These are phyloP conservation scores for Schizophyllum commune DNA, from an alignment of 1,284 basidiomycete genomes.

Conservation along the genomic window DNA sequence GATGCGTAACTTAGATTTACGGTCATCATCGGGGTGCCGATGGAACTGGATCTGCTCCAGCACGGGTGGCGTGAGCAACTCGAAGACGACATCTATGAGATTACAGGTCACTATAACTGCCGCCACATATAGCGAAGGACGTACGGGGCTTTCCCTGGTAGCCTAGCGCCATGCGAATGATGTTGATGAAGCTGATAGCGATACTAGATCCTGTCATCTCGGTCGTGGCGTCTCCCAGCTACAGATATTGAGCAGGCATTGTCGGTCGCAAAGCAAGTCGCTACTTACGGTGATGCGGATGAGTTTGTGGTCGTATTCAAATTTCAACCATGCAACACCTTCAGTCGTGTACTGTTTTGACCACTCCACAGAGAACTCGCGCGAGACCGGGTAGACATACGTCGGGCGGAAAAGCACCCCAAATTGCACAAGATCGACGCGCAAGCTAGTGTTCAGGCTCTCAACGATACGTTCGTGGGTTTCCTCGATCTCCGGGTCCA, in stretches of 20 bases:
- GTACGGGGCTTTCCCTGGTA: slow-evolving; percentile 40
- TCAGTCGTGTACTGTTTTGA: slow-evolving; percentile 31
- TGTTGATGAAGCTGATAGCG: slow-evolving; percentile 47
- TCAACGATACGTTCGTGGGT: slow-evolving; percentile 38
- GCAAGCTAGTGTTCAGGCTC: slow-evolving; percentile 37
- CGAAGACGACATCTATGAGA: slow-evolving; percentile 55
- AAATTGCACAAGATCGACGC: slow-evolving; percentile 54
- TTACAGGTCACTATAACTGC: slow-evolving; percentile 23
- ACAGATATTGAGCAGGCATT: slow-evolving; percentile 3
- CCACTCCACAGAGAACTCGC: slow-evolving; percentile 63
- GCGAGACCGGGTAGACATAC: slow-evolving; percentile 21
- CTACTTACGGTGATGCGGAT: slow-evolving; percentile 46
- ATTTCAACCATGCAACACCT: slow-evolving; percentile 44
- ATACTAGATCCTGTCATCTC: slow-evolving; percentile 45
- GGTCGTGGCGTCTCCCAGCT: slow-evolving; percentile 49
- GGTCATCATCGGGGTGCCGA: slow-evolving; percentile 31
- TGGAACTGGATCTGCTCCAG: slow-evolving; percentile 53
- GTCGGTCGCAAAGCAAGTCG: background rate
- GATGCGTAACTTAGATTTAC: slow-evolving; percentile 46
- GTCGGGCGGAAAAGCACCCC: slow-evolving; percentile 42
- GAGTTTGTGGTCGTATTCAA: slow-evolving; percentile 59
- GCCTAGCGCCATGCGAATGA: slow-evolving; percentile 52
- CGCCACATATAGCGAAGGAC: slow-evolving; percentile 8
- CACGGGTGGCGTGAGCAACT: slow-evolving; percentile 52
- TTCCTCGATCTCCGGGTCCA: slow-evolving; percentile 52